Base-by-base conservation (phyloP, 2,329 filamentous ascomycete species). In the Colletotrichum lini region DNA sequence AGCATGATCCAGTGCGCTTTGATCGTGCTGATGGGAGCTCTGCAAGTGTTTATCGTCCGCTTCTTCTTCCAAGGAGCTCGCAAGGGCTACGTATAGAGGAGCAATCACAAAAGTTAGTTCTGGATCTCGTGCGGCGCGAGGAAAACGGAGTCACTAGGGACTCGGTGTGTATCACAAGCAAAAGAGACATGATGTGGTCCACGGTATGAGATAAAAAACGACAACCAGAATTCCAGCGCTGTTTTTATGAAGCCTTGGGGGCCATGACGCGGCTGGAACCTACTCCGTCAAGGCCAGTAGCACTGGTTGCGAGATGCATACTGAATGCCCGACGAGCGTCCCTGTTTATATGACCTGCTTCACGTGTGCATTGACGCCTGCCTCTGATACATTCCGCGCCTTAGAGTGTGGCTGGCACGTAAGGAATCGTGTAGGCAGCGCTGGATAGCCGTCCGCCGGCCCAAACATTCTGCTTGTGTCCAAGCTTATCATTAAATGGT, bases 11-110 rank as follows among this genome's bases (percentile, higher is more conserved):
- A 99, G 86, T 93, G 94, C 75, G 88, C 90, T 73, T 91, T 99
- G 86, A 97, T 99, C 86, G 87, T 98, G 74, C 93, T 92, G 72
- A 99, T 99, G 97, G 96, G 96, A 54, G 95, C 91, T 57, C 84
- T 99, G 80, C 97, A 99, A 86, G 96, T 99, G 61, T 98, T 98
- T 82, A 92, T 99, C 77, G 96, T 99, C 77, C 88, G 94, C 75
- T 98, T 98, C 91, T 99, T 99, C 86, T 99, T 99, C 90, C 96
- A 91, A 88, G 90, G 90, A 67, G 90, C 90, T 63, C 86, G 90
- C 77, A 92, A 92, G 84, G 90, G 90, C 73, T 92, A 92, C 78
- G 90, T 92, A 83, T 91, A 81, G 89, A 84, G 63, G 68, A 38
- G 70, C 58, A 18, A 53, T 23, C 12, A 35, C 18, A 50, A 72